Base-by-base conservation (phyloP, 148 eudicot species). In the Beta vulgaris region DNA sequence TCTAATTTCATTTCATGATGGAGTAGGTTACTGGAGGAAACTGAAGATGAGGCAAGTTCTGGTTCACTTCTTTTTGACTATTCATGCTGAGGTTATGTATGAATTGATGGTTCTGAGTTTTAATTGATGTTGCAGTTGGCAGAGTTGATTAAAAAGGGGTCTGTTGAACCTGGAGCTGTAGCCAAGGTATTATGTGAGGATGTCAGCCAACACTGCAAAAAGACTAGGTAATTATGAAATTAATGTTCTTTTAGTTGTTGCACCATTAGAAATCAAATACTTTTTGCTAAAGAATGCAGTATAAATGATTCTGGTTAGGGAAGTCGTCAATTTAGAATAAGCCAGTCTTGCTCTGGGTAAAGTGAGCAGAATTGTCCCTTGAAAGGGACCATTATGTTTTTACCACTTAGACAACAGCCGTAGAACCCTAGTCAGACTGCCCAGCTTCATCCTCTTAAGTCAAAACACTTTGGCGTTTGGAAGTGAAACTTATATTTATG, bases 1-100 rank as follows among this genome's bases (percentile, higher is more conserved):
- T 46, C 59, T 75, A 53, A 79, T 42, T 31, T 76, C 49, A 21
- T 79, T 14, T 53, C 23, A 32, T 57, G n/a, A 40, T 82, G 80
- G 69, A 68, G 58, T 85, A 95, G 98, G 92, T 88, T 95, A 85
- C 96, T 95, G 39, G 98, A 95, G 83, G 89, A 90, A 82, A 90
- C 91, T 58, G 98, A 95, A 86, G 97, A 95, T 74, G 91, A 92
- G 90, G 98, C 85, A 77, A 83, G 83, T 77, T 67, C 82, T 36
- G 13, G 71, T 77, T 77, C 16, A 8, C 35, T 73, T 48, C 82
- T 29, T 65, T 26, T 43, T 67, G 11, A 14, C 49, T 40, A 26
- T 6, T 49, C 61, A 34, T 67, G 40, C 23, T 39, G 31, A 60
- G 75, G 44, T 59, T 48, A 61, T 3, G 32, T 36, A 25, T 63